Conservation (phyloP, 106 monocot genomes). For the Allium sativum region DNA sequence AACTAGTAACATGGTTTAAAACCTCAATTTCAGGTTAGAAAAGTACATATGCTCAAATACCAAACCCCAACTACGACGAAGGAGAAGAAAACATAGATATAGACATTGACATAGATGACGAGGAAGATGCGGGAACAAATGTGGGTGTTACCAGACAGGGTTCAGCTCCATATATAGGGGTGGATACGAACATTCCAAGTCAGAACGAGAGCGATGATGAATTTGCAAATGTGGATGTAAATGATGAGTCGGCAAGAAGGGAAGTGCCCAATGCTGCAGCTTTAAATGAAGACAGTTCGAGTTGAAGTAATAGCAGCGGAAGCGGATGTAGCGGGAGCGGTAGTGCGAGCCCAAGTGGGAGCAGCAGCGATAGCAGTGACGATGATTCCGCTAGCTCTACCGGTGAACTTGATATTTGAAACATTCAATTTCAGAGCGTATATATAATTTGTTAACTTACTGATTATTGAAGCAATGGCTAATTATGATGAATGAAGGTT, state of each 20-base stretch:
- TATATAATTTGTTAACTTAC: too few species aligned
- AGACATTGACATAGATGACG: constrained; percentile 43
- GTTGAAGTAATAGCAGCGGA: constrained; percentile 48
- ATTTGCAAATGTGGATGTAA: constrained; percentile 73
- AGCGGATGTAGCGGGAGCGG: constrained; percentile 54
- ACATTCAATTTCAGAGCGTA: not conserved
- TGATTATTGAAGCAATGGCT: too few species aligned
- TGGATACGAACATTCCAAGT: constrained; percentile 41
- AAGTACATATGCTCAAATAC: constrained; percentile 21
- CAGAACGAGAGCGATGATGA: constrained; percentile 63
- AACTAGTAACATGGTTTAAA: too few species aligned
- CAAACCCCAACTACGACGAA: constrained; percentile 32
- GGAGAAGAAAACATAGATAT: constrained; percentile 46
- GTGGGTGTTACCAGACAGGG: constrained; percentile 3
- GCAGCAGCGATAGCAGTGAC: constrained; percentile 48
- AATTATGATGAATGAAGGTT: too few species aligned
- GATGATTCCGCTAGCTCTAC: constrained; percentile 69
- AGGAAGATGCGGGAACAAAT: constrained; percentile 8
- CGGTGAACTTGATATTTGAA: constrained; percentile 64
- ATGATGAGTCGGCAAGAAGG: constrained; percentile 42
- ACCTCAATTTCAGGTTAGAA: not conserved
- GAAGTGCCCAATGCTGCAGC: constrained; percentile 45
- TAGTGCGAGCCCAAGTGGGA: constrained; percentile 47
- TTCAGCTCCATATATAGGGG: constrained; percentile 6
- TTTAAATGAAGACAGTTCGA: constrained; percentile 32